These are phyloP conservation scores for Tylopilus sp. DNA, from an alignment of 1,284 basidiomycete species.

Conservation along the genomic window DNA sequence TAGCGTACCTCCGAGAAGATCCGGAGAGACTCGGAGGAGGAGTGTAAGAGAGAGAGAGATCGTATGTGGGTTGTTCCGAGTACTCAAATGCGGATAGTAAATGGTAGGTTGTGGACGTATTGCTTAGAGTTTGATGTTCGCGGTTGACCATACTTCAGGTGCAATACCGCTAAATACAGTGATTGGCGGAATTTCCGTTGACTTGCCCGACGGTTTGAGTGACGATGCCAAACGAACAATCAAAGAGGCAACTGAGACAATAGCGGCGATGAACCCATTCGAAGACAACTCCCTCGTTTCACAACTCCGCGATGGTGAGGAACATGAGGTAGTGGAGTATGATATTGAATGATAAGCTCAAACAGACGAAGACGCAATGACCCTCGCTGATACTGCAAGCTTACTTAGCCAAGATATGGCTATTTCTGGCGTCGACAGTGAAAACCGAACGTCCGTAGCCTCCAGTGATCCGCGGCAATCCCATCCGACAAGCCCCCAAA, in stretches of 20 bases:
- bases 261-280: constrained; percentile 9
- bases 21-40: no score
- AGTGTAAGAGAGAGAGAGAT: no score
- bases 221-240: neutral
- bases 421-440: neutral
- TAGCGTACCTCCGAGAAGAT: constrained; percentile 17
- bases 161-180: neutral
- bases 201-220: constrained; percentile 1
- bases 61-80: neutral
- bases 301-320: constrained; percentile 14
- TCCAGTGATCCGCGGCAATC: neutral
- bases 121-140: neutral
- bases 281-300: neutral
- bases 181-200: neutral
- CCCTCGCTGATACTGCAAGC: constrained; percentile 9
- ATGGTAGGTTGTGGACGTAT: neutral
- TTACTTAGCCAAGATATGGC: neutral
- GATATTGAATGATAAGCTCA: neutral
- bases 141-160: neutral
- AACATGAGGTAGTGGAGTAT: neutral
- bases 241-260: neutral
- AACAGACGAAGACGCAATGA: constrained; percentile 10
- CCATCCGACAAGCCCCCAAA: neutral
- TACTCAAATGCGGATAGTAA: neutral
- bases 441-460: neutral